Evolutionary conservation across 2,329 filamentous ascomycete species (phyloP).

Genomic region (Claviceps sp.): DNA sequence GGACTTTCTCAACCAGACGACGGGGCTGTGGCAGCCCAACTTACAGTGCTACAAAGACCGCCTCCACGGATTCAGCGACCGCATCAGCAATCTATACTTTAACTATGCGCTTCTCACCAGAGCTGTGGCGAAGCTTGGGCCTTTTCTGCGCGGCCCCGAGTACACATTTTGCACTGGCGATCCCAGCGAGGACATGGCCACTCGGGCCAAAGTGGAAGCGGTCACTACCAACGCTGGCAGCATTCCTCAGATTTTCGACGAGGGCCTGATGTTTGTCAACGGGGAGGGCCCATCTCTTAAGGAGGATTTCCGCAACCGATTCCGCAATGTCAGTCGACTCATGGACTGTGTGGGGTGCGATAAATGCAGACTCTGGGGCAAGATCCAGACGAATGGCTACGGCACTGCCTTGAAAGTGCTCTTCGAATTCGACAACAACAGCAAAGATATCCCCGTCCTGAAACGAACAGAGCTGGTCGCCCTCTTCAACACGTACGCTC

Average conservation of each 20-base stretch:
- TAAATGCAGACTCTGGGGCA: constrained; percentile 96
- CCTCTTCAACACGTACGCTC: constrained; percentile 83
- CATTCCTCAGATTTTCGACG: constrained; percentile 77
- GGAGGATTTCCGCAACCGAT: constrained; percentile 93
- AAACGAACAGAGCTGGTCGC: constrained; percentile 88
- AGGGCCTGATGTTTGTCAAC: constrained; percentile 86
- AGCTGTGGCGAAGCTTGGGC: constrained; percentile 79
- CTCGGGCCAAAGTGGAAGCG: constrained; percentile 67
- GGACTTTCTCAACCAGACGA: constrained; percentile 91
- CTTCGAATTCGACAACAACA: constrained; percentile 74
- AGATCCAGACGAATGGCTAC: constrained; percentile 88
- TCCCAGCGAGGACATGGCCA: constrained; percentile 59
- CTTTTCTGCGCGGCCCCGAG: constrained; percentile 50
- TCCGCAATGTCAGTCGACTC: constrained; percentile 87
- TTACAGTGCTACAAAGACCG: constrained; percentile 75
- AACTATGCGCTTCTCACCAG: constrained; percentile 94
- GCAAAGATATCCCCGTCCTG: constrained; percentile 53
- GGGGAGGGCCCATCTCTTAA: constrained; percentile 66
- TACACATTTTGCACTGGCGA: constrained; percentile 94
- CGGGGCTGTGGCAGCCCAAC: constrained; percentile 86
- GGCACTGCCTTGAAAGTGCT: constrained; percentile 90
- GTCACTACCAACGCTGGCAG: constrained; percentile 59
- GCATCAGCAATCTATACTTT: constrained; percentile 96
- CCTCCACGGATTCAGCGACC: constrained; percentile 75
- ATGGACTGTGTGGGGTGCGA: constrained; percentile 99